Evolutionary conservation across 1,284 basidiomycete species (phyloP).

Genomic region (Coniophora puteana): DNA sequence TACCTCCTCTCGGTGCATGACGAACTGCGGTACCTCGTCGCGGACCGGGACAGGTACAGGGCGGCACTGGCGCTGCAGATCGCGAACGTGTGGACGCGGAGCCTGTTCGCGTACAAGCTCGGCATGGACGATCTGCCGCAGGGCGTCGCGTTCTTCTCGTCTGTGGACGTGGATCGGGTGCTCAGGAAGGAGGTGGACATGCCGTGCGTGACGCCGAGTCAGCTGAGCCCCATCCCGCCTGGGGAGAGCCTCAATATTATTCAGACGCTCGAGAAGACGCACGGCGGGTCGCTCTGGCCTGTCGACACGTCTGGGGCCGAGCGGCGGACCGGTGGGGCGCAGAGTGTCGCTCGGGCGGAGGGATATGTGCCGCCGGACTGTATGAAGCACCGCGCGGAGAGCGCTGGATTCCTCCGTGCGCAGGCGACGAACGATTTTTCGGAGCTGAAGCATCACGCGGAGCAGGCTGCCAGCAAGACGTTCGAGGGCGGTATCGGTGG

Average conservation of each 20-base stretch:
- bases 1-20: constrained; percentile 98
- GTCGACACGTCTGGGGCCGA: constrained; percentile 1
- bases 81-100: constrained; percentile 94
- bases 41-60: constrained; percentile 85
- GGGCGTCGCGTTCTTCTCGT: constrained; percentile 94
- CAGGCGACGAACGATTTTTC: constrained; percentile 67
- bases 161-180: constrained; percentile 91
- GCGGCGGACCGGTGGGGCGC: too few species aligned
- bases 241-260: constrained; percentile 85
- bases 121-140: constrained; percentile 97
- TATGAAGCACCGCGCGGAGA: constrained; percentile 57
- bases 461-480: constrained; percentile 40
- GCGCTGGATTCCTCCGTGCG: constrained; percentile 64
- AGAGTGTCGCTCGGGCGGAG: background rate
- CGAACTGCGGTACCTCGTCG: constrained; percentile 91
- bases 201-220: constrained; percentile 92
- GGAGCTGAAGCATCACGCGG: constrained; percentile 65
- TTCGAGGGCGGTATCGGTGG: constrained; percentile 33
- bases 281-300: constrained; percentile 56
- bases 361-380: constrained; percentile 55
- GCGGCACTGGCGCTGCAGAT: constrained; percentile 93
- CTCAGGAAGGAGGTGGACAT: constrained; percentile 97
- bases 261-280: constrained; percentile 62
- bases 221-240: constrained; percentile 76
- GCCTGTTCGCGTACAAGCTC: constrained; percentile 88